Base-by-base conservation (phyloP, 192 early-diverging fungal genomes). In the Lunasporangiospora selenospora region DNA sequence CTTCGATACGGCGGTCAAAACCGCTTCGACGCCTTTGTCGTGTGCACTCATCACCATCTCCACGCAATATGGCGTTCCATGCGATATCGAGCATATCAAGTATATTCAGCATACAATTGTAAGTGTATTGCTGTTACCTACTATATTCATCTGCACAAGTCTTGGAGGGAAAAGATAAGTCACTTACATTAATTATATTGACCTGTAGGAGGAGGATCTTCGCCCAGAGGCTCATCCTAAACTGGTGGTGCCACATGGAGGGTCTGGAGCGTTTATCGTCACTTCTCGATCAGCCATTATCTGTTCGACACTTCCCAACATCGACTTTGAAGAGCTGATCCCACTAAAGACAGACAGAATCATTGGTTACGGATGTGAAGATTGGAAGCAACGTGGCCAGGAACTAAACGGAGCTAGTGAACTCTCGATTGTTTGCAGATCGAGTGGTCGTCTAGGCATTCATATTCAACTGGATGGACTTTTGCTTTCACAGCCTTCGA, bases 381-480 rank as follows among this genome's bases (percentile, higher is more conserved):
- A 73, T 27, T 73, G 69, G 69, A 73, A 51, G 43, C 69, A 63
- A 24, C 60, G 61, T 16, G 54, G 47, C 15, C 49, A 58, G 39
- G 58, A 73, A 37, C 19, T 57, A 23, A 54, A 38, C 1, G 39
- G 34, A 3, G 50, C 29, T 12, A 62, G 69, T 37, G 69, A 73
- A 15, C 42, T 73, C 12, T 24, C 69, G 0, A 57, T 73, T 46
- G 40, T 73, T 1, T 73, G 69, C 46, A 62, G 50, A 29, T 32
- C 38, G 7, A 73, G 69, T 21, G 69, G 69, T 53, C 69, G 60
- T 4, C 29, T 73, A 36, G 69, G 69, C 10, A 73, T 73, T 40
- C 55, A 73, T 29, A 37, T 73, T 19, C 54, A 58, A 33, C 23
- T 73, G 7, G 58, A 58, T 23, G 55, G 37, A 13, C 23, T 12